Evolutionary conservation across 441 rosid genomes (phyloP).

Genomic region (Cnidoscolus chayamansa): DNA sequence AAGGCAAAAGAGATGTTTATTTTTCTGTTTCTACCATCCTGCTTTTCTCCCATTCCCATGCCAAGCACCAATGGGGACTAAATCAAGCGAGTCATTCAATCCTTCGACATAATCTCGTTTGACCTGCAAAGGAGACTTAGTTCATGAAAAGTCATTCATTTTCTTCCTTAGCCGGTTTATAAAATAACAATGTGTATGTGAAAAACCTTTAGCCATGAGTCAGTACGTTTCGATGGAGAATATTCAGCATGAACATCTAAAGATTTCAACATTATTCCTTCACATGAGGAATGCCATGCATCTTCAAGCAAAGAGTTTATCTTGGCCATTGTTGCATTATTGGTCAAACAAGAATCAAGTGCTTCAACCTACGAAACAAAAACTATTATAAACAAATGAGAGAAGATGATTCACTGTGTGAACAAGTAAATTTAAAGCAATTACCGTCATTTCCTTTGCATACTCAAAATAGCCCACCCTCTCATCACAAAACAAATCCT

Average conservation of each 20-base stretch:
- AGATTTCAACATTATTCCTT: slow-evolving; percentile 81
- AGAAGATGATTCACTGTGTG: neutral
- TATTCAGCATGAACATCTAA: slow-evolving; percentile 69
- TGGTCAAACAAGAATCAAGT: slow-evolving; percentile 46
- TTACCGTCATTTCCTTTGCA: slow-evolving; percentile 70
- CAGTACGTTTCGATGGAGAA: slow-evolving; percentile 77
- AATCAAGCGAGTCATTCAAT: slow-evolving; percentile 73
- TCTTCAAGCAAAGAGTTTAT: slow-evolving; percentile 65
- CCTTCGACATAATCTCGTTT: slow-evolving; percentile 88
- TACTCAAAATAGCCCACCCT: slow-evolving; percentile 63
- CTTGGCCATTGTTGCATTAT: slow-evolving; percentile 38
- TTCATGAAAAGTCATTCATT: neutral
- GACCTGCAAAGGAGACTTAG: slow-evolving; percentile 45
- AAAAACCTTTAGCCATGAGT: slow-evolving; percentile 85
- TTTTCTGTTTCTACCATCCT: slow-evolving; percentile 55
- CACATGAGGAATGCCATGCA: slow-evolving; percentile 68
- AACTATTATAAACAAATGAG: slow-evolving; percentile 17
- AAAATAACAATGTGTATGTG: neutral
- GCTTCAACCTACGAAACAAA: slow-evolving; percentile 52
- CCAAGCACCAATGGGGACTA: slow-evolving; percentile 96
- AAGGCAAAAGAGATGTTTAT: neutral
- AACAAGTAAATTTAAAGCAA: slow-evolving; percentile 19
- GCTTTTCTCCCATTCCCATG: slow-evolving; percentile 94
- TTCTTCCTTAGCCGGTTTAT: neutral
- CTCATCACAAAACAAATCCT: slow-evolving; percentile 56